Evolutionary conservation across 257 asterid species (phyloP), one percentile per base, ranked within the genome.

Genomic region (Penstemon davidsonii): DNA sequence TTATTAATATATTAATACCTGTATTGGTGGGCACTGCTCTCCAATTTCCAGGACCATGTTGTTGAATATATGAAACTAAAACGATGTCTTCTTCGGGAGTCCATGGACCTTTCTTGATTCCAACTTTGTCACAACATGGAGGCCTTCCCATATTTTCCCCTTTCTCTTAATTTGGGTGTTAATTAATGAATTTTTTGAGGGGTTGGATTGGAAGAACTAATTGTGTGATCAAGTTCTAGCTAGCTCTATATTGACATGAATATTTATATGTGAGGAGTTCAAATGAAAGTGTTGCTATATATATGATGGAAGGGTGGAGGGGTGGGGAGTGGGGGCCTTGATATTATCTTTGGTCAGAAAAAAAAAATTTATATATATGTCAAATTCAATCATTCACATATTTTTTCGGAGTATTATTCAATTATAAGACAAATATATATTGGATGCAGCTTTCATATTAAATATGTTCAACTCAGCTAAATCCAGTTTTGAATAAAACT

Each of bases 71-170:
- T 3, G 98, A 92, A 0, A 92, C 98, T 53, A 91, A 69, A 66
- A 89, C 75, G 73, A 89, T 89, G 61, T 91, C 98, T 83, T 91
- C 98, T 63, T 91, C 96, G 5, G 98, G 98, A 69, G 98, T 91
- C 98, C 98, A 91, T 8, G 98, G 96, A 25, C 98, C 96, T 84
- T 91, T 91, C 89, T 91, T 91, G 86, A 91, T 84, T 1, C 96
- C 96, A 37, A 86, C 85, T 75, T 89, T 91, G 1, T 91, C 98
- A 72, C 94, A 89, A 59, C 96, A 91, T 15, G 96, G 96, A 72
- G 98, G 98, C 66, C 98, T 84, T 62, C 88, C 96, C 98, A 91
- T 90, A 43, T 60, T 42, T n/a, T 8, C 6, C 10, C 53, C 49
- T 47, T 40, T 1, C 15, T 15, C 4, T 44, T 38, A 44, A 3